These are phyloP conservation scores for Quambalaria eucalypti DNA, from an alignment of 1,284 basidiomycete species.

Conservation along the genomic window DNA sequence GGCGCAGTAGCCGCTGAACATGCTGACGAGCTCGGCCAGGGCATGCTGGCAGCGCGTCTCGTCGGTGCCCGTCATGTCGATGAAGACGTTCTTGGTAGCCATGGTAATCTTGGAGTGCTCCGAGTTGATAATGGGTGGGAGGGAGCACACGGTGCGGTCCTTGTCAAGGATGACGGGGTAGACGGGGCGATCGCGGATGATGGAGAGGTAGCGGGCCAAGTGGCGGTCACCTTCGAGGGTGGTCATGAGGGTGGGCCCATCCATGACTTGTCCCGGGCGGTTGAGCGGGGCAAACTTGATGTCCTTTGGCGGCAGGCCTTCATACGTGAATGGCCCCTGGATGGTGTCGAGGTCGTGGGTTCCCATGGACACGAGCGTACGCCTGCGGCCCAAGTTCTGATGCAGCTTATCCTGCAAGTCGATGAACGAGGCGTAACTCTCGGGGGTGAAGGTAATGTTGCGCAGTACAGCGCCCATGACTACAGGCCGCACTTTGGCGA, in stretches of 20 bases:
- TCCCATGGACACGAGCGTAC: constrained; percentile 89
- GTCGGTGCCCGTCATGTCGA: constrained; percentile 96
- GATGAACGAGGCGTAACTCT: constrained; percentile 92
- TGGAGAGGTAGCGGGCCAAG: constrained; percentile 75
- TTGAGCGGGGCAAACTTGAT: constrained; percentile 84
- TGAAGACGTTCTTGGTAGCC: constrained; percentile 87
- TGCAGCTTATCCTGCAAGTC: constrained; percentile 95
- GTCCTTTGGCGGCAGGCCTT: constrained; percentile 74
- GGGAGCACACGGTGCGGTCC: constrained; percentile 75
- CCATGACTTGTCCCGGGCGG: constrained; percentile 61
- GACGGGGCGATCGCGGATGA: constrained; percentile 87
- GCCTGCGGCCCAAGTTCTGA: constrained; percentile 81
- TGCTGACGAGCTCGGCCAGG: constrained; percentile 82
- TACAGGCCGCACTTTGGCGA: constrained; percentile 66
- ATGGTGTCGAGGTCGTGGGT: constrained; percentile 94
- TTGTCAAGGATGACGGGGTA: constrained; percentile 97
- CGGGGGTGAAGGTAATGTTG: constrained; percentile 73
- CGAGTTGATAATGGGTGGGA: constrained; percentile 73
- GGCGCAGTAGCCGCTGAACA: constrained; percentile 94
- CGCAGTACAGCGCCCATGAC: constrained; percentile 86
- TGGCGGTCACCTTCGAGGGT: constrained; percentile 79
- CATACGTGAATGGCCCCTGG: constrained; percentile 76
- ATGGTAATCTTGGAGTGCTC: constrained; percentile 83
- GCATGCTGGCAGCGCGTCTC: constrained; percentile 92
- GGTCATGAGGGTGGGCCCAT: constrained; percentile 50